These are phyloP conservation scores for Magnusiomyces tetraspermus DNA, from an alignment of 1,139 yeast genomes.

Conservation along the genomic window DNA sequence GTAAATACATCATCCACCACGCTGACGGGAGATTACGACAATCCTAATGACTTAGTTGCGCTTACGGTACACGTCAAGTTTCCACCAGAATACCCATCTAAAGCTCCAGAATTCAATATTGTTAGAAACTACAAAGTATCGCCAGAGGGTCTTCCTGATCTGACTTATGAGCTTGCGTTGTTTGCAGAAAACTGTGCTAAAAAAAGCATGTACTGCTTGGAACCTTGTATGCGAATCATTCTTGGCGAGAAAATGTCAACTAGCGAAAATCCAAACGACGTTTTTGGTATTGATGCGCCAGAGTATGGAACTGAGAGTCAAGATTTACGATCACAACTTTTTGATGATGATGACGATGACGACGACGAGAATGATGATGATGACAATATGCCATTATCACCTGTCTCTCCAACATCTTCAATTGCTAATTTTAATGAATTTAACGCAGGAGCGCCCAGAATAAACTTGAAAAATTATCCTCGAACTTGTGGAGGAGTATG, in stretches of 20 bases:
- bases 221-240: conserved; percentile 65
- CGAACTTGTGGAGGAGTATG: conserved; percentile 70
- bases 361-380: conserved; percentile 18
- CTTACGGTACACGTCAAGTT: conserved; percentile 58
- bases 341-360: conserved; percentile 18
- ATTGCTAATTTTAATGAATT: conserved; percentile 1
- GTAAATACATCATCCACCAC: conserved; percentile 54
- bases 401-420: background rate
- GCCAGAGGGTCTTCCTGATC: conserved; percentile 39
- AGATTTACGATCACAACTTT: conserved; percentile 5
- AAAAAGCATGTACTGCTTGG: conserved; percentile 60
- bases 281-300: conserved; percentile 4
- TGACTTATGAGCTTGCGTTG: conserved; percentile 43
- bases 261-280: conserved; percentile 32
- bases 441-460: background rate
- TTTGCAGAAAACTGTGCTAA: conserved; percentile 52
- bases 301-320: conserved; percentile 30
- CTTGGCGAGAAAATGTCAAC: conserved; percentile 72
- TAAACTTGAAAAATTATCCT: too few species aligned
- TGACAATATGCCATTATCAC: background rate
- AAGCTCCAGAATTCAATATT: conserved; percentile 49
- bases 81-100: conserved; percentile 64
- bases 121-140: conserved; percentile 71
- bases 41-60: conserved; percentile 53
- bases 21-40: conserved; percentile 10